Percentiles rank a stretch among this genome's conserved stretches.
phyloP scores from a whole-genome alignment of 805 yeast species.

The Hanseniaspora clermontiae region DNA sequence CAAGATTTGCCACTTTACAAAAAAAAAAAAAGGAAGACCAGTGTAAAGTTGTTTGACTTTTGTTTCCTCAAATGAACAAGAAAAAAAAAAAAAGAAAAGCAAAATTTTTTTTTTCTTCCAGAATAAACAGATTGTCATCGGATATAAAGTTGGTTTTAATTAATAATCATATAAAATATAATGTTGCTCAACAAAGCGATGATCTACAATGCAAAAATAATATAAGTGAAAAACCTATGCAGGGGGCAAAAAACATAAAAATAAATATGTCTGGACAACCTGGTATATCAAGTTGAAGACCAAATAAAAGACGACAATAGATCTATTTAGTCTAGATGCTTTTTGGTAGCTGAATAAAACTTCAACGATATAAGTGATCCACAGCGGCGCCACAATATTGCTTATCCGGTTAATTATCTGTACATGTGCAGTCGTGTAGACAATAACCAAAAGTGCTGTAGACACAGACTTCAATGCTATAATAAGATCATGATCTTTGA shows the following conservation, averaged over 20 bases:
- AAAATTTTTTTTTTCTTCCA: background rate
- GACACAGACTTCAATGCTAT: background rate
- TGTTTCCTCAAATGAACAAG: background rate
- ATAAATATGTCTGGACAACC: constrained; percentile 55
- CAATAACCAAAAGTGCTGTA: background rate
- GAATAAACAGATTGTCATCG: background rate
- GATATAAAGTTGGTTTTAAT: background rate
- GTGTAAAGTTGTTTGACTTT: background rate
- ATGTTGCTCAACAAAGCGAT: no score
- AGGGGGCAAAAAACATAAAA: constrained; percentile 81
- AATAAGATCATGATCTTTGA: background rate
- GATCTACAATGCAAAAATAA: no score
- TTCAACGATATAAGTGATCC: constrained; percentile 52
- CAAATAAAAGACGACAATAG: constrained; percentile 24
- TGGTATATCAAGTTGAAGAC: constrained; percentile 51
- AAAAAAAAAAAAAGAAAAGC: background rate
- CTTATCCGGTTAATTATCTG: constrained; percentile 75
- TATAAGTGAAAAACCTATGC: constrained; percentile 35
- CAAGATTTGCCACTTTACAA: background rate
- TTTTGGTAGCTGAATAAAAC: constrained; percentile 14
- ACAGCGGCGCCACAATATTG: constrained; percentile 55
- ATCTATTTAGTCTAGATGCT: background rate
- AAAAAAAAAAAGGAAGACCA: background rate
- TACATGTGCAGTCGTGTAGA: constrained; percentile 48
- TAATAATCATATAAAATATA: background rate